Base-by-base conservation (phyloP, 2,329 filamentous ascomycete genomes). In the Fusarium nygamai region DNA sequence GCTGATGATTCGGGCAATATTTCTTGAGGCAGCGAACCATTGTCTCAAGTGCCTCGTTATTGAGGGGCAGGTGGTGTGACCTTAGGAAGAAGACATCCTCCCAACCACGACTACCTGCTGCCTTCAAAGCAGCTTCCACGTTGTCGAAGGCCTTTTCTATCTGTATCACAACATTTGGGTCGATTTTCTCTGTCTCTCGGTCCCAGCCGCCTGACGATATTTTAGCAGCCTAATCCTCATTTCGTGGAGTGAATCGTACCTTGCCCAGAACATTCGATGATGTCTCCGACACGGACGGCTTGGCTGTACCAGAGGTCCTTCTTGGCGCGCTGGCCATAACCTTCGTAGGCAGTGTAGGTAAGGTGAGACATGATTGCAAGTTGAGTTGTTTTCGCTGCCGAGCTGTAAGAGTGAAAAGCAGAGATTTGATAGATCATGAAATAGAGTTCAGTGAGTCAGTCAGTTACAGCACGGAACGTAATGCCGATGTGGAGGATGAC, bases 221-320 rank as follows among this genome's bases (percentile, higher is more conserved):
- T 17, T 54, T 5, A 54, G 19, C 3, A 53, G 11, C 6, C 0
- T 6, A 0, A 0, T 13, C 38, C 17, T 0, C 19, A 38, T 54
- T 38, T 13, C 33, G 12, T 2, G 10, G 50, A 2, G 10, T 0
- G 0, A 17, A 5, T 0, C 14, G 0, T 17, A 54, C 51, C 51
- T 54, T 54, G 34, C 2, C 51, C 51, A n/a, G 51, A 27, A 6
- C 51, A 54, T 38, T 54, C 51, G 5, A 54, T 54, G 7, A 54
- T 38, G 2, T 54, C 34, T 54, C 51, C 51, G 5, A 54, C 34
- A 12, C 51, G 51, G 14, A 54, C 51, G 19, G 51, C 51, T n/a
- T 54, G 51, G 14, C 51, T 54, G 16, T 54, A 54, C 51, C 51
- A 54, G 3, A 54, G 34, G 14, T 54, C 19, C 20, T 54, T 54